These are phyloP conservation scores for Zygosaccharomyces pseudorouxii DNA, from an alignment of 805 yeast genomes.

Conservation along the genomic window DNA sequence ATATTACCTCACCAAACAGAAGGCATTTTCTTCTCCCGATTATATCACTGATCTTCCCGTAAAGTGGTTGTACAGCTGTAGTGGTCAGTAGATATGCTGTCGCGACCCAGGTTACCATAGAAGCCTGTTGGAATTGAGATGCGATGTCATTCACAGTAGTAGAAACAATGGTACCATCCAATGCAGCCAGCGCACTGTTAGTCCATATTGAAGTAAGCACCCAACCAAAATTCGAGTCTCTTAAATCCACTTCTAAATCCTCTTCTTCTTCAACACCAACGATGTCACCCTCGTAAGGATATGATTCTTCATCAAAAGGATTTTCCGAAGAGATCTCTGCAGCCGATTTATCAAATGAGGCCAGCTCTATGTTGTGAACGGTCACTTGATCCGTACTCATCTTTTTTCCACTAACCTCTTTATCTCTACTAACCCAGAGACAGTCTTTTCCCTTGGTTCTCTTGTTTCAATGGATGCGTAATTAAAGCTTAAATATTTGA, in stretches of 20 bases:
- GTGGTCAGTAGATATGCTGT: conserved; percentile 64
- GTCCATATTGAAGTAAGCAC: conserved; percentile 37
- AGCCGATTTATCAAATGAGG: background rate
- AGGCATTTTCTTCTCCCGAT: conserved; percentile 49
- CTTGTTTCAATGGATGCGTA: background rate
- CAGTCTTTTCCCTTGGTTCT: background rate
- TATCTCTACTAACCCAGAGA: background rate
- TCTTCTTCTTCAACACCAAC: conserved; percentile 4
- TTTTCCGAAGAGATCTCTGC: background rate
- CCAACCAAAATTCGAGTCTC: conserved; percentile 13
- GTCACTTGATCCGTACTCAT: background rate
- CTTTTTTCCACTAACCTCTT: too few relatives aligned
- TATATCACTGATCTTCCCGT: conserved; percentile 66
- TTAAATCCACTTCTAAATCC: conserved; percentile 11
- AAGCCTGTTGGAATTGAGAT: conserved; percentile 50
- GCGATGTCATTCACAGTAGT: conserved; percentile 57
- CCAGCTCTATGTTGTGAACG: background rate
- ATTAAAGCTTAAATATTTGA: too few relatives aligned
- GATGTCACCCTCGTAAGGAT: conserved; percentile 1
- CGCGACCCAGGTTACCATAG: conserved; percentile 62
- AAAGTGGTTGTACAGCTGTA: conserved; percentile 69
- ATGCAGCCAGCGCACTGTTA: conserved; percentile 48
- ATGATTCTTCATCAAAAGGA: background rate
- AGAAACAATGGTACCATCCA: conserved; percentile 59
- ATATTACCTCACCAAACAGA: conserved; percentile 41